phyloP scores from a whole-genome alignment of 495 filamentous ascomycete species.

The Cercophora samala region DNA sequence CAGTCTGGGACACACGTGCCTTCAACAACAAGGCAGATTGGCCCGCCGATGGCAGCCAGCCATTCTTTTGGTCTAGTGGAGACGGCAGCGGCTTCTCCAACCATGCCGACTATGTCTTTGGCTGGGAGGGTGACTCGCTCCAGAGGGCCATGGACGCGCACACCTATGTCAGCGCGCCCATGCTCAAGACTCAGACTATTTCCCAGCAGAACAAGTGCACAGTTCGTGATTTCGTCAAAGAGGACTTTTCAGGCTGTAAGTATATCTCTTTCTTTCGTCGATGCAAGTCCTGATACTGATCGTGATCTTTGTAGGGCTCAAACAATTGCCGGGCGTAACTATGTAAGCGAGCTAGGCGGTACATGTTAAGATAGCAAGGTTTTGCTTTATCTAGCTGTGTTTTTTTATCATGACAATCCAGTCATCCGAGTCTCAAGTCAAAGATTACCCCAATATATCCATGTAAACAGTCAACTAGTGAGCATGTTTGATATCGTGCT shows the following conservation, averaged over 20 bases:
- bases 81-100: slow-evolving; percentile 42
- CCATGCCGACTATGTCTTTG: slow-evolving; percentile 48
- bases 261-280: background rate
- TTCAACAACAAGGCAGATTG: slow-evolving; percentile 42
- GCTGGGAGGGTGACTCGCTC: slow-evolving; percentile 40
- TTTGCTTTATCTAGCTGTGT: too few relatives aligned
- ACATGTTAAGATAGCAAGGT: background rate
- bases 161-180: slow-evolving; percentile 38
- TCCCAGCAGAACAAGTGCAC: slow-evolving; percentile 39
- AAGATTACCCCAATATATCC: too few relatives aligned
- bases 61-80: slow-evolving; percentile 40
- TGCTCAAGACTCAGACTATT: slow-evolving; percentile 41
- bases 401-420: too few relatives aligned
- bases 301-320: background rate
- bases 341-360: background rate
- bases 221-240: slow-evolving; percentile 32
- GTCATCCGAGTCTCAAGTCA: too few relatives aligned
- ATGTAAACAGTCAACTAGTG: too few relatives aligned
- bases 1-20: slow-evolving; percentile 36
- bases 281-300: background rate
- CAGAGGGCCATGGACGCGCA: slow-evolving; percentile 41
- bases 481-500: too few relatives aligned
- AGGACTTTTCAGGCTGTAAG: slow-evolving; percentile 41
- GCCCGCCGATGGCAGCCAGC: slow-evolving; percentile 41
- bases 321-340: background rate